Percentiles rank a stretch among this genome's conserved stretches.
Evolutionary conservation across 306 rosid species (phyloP).

Genomic region (Purshia tridentata): DNA sequence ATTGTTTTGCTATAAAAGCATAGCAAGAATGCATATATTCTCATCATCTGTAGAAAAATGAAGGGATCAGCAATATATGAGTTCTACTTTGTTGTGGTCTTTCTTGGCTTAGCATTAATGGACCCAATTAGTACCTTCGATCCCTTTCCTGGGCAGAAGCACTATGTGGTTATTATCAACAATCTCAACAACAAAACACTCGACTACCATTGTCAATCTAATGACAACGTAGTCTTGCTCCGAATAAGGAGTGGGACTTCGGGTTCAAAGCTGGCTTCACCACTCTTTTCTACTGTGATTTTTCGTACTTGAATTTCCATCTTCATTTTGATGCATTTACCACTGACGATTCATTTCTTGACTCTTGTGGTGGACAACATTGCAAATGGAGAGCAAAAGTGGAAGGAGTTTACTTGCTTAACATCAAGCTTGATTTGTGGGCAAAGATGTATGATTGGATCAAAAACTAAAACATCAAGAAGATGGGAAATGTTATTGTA

Average conservation of each 20-base stretch:
- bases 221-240: background rate
- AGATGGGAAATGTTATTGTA: no score
- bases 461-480: no score
- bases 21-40: background rate
- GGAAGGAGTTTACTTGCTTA: background rate
- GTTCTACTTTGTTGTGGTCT: background rate
- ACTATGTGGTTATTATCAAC: background rate
- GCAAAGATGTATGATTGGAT: background rate
- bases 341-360: background rate
- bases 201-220: background rate
- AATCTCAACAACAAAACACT: background rate
- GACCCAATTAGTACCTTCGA: background rate
- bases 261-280: background rate
- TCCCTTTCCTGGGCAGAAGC: background rate
- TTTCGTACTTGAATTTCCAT: background rate
- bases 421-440: background rate
- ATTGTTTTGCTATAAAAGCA: background rate
- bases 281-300: background rate
- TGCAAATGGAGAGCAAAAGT: background rate
- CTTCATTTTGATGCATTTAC: background rate
- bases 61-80: background rate
- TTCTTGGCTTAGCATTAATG: background rate
- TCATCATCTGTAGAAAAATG: no score
- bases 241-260: background rate
- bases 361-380: background rate